These are phyloP conservation scores for Cladosporium sp. DNA, from an alignment of 2,329 filamentous ascomycete species.

Conservation along the genomic window DNA sequence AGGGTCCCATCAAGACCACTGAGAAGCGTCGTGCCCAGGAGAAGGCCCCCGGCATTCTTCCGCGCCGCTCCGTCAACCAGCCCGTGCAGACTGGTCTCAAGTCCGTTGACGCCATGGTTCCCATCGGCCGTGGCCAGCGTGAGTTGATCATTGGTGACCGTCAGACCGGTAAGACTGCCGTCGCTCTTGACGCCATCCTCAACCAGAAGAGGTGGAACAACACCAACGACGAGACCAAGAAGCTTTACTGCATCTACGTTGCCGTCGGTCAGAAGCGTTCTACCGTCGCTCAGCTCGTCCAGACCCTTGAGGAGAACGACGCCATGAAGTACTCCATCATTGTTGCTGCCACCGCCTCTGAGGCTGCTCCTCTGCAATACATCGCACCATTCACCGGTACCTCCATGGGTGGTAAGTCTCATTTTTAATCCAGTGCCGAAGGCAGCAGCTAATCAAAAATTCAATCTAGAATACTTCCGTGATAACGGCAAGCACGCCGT, in stretches of 20 bases:
- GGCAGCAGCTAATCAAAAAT: neutral
- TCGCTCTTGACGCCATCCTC: slow-evolving; percentile 94
- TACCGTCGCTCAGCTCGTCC: slow-evolving; percentile 97
- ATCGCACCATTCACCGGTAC: slow-evolving; percentile 83
- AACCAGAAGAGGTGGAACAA: slow-evolving; percentile 99
- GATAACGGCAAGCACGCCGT: slow-evolving; percentile 86
- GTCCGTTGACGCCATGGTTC: slow-evolving; percentile 99
- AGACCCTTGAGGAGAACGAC: slow-evolving; percentile 99
- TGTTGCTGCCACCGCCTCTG: slow-evolving; percentile 93
- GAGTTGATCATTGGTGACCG: slow-evolving; percentile 99
- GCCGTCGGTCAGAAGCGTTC: slow-evolving; percentile 99
- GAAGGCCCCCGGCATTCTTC: slow-evolving; percentile 98
- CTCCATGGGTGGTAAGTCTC: slow-evolving; percentile 42
- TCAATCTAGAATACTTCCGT: slow-evolving; percentile 59
- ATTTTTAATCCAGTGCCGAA: neutral
- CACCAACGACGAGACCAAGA: slow-evolving; percentile 82
- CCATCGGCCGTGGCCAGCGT: slow-evolving; percentile 99
- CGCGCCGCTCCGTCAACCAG: slow-evolving; percentile 94
- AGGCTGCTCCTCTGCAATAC: slow-evolving; percentile 69
- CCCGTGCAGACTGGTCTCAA: slow-evolving; percentile 99
- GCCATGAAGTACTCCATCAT: slow-evolving; percentile 97
- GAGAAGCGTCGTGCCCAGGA: slow-evolving; percentile 95
- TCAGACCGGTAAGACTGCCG: slow-evolving; percentile 99
- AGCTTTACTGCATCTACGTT: slow-evolving; percentile 99
- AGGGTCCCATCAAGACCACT: slow-evolving; percentile 90